A percentile compares a stretch with the other conserved stretches of the same genome.
These are phyloP conservation scores for Xylaria acuta DNA, from an alignment of 495 filamentous ascomycete genomes.

Conservation along the genomic window DNA sequence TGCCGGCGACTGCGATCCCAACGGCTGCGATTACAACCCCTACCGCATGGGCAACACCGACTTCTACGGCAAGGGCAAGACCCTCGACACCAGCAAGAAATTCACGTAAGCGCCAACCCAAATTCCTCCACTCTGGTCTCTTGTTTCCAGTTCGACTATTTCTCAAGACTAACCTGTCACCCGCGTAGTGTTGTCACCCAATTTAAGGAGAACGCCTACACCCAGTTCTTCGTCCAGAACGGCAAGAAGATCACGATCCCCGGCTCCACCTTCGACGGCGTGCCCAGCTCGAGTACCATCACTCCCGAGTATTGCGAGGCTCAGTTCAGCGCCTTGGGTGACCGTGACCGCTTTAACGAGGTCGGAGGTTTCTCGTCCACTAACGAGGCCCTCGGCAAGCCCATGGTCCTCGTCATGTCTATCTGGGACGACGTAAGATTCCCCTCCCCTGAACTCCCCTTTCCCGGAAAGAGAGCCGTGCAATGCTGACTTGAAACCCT, in stretches of 20 bases:
- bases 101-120: slow-evolving; percentile 55
- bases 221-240: slow-evolving; percentile 75
- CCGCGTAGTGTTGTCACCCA: slow-evolving; percentile 71
- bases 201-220: slow-evolving; percentile 69
- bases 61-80: slow-evolving; percentile 69
- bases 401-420: slow-evolving; percentile 80
- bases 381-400: slow-evolving; percentile 59
- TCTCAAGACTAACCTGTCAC: not conserved
- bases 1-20: slow-evolving; percentile 72
- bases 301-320: slow-evolving; percentile 65
- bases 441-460: not conserved
- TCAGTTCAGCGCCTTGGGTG: slow-evolving; percentile 67
- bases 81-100: slow-evolving; percentile 67
- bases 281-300: slow-evolving; percentile 62
- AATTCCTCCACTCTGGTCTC: no score
- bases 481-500: not conserved
- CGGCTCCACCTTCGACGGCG: slow-evolving; percentile 57
- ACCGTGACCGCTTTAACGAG: slow-evolving; percentile 61
- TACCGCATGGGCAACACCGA: slow-evolving; percentile 67
- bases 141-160: not conserved
- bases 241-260: slow-evolving; percentile 66
- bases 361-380: slow-evolving; percentile 68
- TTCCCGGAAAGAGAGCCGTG: not conserved
- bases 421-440: slow-evolving; percentile 72
- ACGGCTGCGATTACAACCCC: slow-evolving; percentile 78